Evolutionary conservation across 768 basidiomycete genomes (phyloP).

Genomic region (Tricholoma sp.): DNA sequence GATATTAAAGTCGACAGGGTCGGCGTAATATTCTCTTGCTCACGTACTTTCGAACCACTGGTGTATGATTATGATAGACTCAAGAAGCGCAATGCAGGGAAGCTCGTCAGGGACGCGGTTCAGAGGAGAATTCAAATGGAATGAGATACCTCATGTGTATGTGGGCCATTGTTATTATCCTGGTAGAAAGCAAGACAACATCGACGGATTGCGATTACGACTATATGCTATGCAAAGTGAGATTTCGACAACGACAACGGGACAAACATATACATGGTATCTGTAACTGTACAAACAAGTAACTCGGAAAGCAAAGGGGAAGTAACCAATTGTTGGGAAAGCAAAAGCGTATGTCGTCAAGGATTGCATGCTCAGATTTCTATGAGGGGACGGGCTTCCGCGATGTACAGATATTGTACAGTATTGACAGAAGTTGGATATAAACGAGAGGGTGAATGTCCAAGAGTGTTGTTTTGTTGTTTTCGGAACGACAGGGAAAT

Average conservation of each 20-base stretch:
- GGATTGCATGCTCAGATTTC: not conserved
- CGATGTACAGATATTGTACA: not conserved
- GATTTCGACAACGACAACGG: not conserved
- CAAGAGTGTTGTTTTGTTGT: constrained; percentile 2
- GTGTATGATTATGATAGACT: constrained; percentile 66
- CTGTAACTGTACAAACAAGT: not conserved
- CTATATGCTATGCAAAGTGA: not conserved
- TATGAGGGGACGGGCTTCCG: not conserved
- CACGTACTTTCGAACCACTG: constrained; percentile 69
- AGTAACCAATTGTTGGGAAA: not conserved
- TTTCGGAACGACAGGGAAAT: not conserved
- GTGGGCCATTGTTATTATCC: no score
- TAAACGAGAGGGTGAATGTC: not conserved
- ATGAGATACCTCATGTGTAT: not conserved
- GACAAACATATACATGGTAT: constrained; percentile 1
- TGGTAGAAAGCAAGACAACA: not conserved
- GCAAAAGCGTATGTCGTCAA: not conserved
- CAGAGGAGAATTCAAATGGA: constrained; percentile 12
- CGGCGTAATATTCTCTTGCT: no score
- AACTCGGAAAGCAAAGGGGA: not conserved
- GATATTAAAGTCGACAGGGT: no score
- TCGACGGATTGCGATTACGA: not conserved
- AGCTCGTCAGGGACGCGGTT: constrained; percentile 35
- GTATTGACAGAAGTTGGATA: not conserved
- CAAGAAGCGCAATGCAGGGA: constrained; percentile 59